A percentile compares a stretch with the other conserved stretches of the same genome.
These are phyloP conservation scores for Naganishia sp. DNA, from an alignment of 1,284 basidiomycete species.

Conservation along the genomic window DNA sequence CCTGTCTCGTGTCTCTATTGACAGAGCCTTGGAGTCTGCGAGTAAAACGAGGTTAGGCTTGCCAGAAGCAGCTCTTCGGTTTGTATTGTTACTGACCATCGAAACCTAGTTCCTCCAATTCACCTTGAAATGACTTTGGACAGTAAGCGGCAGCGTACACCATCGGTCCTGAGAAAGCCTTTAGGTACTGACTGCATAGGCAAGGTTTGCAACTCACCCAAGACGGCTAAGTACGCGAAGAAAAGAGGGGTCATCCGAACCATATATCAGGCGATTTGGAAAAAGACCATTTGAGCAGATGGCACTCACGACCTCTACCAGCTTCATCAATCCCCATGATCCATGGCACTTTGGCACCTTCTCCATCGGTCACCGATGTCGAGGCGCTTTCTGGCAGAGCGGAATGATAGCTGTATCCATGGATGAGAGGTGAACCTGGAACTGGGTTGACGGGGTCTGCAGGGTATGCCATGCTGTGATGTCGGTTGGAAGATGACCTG, in stretches of 20 bases:
- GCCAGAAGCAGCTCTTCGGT: conserved; percentile 41
- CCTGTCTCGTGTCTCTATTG: conserved; percentile 65
- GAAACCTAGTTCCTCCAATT: conserved; percentile 80
- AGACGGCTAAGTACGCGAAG: conserved; percentile 2
- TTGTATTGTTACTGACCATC: conserved; percentile 60
- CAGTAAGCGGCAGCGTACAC: conserved; percentile 97
- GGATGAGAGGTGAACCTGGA: conserved; percentile 62
- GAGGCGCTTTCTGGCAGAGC: conserved; percentile 61
- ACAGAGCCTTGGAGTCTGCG: conserved; percentile 82
- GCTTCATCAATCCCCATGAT: conserved; percentile 96
- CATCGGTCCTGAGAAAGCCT: conserved; percentile 62
- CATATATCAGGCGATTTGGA: too few species aligned
- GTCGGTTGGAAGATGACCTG: too few species aligned
- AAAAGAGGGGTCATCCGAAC: too few species aligned
- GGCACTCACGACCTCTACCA: conserved; percentile 70
- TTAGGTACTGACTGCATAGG: not conserved
- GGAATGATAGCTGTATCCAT: conserved; percentile 83
- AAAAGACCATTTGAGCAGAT: too few species aligned
- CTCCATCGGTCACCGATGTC: conserved; percentile 30
- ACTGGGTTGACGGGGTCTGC: conserved; percentile 56
- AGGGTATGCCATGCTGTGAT: conserved; percentile 1
- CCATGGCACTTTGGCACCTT: conserved; percentile 62
- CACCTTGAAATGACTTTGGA: conserved; percentile 71
- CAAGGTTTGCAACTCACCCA: not conserved
- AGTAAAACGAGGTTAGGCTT: not conserved